Evolutionary conservation across 2,329 filamentous ascomycete species (phyloP).

Genomic region (Ophiostoma pallidulum): DNA sequence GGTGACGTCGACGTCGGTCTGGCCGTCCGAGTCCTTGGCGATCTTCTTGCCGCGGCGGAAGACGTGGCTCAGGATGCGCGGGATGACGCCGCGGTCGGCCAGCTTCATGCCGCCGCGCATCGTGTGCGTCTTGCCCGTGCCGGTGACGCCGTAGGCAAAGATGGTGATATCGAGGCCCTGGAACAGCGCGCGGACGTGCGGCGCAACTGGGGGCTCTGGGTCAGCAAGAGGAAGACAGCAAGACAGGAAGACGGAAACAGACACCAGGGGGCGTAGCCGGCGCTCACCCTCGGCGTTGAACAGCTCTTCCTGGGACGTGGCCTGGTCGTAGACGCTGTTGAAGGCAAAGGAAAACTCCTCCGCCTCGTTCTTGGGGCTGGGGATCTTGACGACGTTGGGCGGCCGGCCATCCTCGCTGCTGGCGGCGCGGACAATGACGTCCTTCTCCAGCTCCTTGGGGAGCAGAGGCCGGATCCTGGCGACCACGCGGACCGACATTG

Average conservation of each 20-base stretch:
- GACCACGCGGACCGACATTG: slow-evolving; percentile 71
- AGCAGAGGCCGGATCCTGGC: slow-evolving; percentile 84
- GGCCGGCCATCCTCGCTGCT: slow-evolving; percentile 51
- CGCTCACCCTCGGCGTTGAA: slow-evolving; percentile 67
- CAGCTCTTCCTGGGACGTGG: slow-evolving; percentile 72
- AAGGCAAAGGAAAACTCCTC: slow-evolving; percentile 94
- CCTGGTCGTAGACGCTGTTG: slow-evolving; percentile 80
- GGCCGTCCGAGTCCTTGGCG: slow-evolving; percentile 63
- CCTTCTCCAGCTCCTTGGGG: slow-evolving; percentile 74
- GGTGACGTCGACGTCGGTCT: slow-evolving; percentile 61
- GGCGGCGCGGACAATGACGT: slow-evolving; percentile 69
- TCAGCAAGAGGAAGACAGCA: not conserved
- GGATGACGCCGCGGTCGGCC: slow-evolving; percentile 79
- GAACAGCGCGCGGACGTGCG: slow-evolving; percentile 86
- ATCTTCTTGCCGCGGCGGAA: slow-evolving; percentile 81
- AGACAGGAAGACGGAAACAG: not conserved
- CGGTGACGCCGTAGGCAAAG: slow-evolving; percentile 88
- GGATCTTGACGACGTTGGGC: slow-evolving; percentile 70
- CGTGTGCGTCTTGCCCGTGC: slow-evolving; percentile 90
- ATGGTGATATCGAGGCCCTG: slow-evolving; percentile 80
- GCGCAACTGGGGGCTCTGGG: slow-evolving; percentile 52
- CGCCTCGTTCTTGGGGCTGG: slow-evolving; percentile 82
- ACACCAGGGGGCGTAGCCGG: no score
- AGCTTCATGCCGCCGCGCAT: slow-evolving; percentile 87
- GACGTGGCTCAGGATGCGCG: slow-evolving; percentile 72